These are phyloP conservation scores for Phytophthora pistaciae DNA, from an alignment of 352 stramenopile species.

Conservation along the genomic window DNA sequence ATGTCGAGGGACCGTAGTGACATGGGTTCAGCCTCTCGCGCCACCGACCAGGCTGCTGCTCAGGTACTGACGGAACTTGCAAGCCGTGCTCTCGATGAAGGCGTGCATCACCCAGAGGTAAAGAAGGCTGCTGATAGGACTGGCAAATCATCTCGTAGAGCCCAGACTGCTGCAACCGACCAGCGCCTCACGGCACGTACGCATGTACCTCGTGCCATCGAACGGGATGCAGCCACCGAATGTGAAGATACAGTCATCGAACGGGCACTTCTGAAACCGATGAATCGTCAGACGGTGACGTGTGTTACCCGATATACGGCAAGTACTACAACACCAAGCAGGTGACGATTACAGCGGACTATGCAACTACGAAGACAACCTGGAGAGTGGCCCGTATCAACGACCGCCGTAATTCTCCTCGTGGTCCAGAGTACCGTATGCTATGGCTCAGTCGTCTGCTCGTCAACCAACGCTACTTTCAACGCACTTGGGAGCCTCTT, in stretches of 20 bases:
- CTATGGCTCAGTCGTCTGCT: too few species aligned
- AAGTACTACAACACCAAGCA: background rate
- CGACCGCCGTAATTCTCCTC: too few species aligned
- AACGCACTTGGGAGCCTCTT: too few species aligned
- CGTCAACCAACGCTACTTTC: too few species aligned
- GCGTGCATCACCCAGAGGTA: too few species aligned
- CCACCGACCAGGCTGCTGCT: background rate
- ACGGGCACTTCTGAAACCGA: background rate
- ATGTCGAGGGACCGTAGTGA: background rate
- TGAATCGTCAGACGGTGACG: background rate
- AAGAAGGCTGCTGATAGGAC: too few species aligned
- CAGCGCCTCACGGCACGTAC: background rate
- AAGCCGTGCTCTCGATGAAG: too few species aligned
- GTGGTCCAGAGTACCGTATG: too few species aligned
- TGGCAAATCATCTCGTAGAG: too few species aligned
- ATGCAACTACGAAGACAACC: background rate
- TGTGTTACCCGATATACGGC: background rate
- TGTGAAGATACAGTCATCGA: background rate
- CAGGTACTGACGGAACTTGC: too few species aligned
- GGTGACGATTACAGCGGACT: background rate
- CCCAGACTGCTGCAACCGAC: background rate
- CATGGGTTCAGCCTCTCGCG: background rate
- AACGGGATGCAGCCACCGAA: background rate
- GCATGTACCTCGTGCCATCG: background rate
- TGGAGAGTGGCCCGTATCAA: background rate